Evolutionary conservation across 2,329 filamentous ascomycete genomes (phyloP), one percentile per base, ranked within the genome.

Genomic region (Stemphylium beticola): DNA sequence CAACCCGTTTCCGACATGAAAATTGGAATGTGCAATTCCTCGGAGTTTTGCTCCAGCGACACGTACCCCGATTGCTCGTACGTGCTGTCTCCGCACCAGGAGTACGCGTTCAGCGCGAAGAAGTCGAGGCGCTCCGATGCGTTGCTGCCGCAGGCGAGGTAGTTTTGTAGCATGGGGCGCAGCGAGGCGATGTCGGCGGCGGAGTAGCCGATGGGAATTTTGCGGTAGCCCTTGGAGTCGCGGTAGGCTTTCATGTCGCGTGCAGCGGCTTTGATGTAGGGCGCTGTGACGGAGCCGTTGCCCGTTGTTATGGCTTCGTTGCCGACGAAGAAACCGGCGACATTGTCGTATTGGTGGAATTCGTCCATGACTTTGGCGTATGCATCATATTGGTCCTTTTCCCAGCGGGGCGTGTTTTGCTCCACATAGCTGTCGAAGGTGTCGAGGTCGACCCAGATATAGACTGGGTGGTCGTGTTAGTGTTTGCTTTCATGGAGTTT

Each of bases 161-260:
- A 96, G 68, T 88, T 83, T 66, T 87, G 85, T 41, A 87, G 76
- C 79, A 86, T 87, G 24, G 85, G 85, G 12, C 85, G 83, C 12
- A 87, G 79, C 54, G 87, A 82, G 3, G 89, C 83, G 67, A 96
- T 93, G 73, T 96, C 92, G 33, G 92, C 91, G 10, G 91, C 91
- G 8, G 90, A 92, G 78, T 96, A 96, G 49, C 92, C 92, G 53
- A 96, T 82, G 10, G 91, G 92, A 61, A 96, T 91, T 37, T 87
- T 80, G 63, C 92, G 89, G 76, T 95, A 96, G 9, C 83, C 83
- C 78, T 92, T 90, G 48, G 80, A 78, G 67, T 90, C 83, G 53
- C 91, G 84, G 77, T 96, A 92, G 6, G 87, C 85, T 79, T 96
- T 96, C 79, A 96, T 82, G 74, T 96, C 92, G 57, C 89, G 85